A percentile compares a stretch with the other conserved stretches of the same genome.
Conservation (phyloP, 441 rosid genomes). For the Pelargonium fulgidum region DNA sequence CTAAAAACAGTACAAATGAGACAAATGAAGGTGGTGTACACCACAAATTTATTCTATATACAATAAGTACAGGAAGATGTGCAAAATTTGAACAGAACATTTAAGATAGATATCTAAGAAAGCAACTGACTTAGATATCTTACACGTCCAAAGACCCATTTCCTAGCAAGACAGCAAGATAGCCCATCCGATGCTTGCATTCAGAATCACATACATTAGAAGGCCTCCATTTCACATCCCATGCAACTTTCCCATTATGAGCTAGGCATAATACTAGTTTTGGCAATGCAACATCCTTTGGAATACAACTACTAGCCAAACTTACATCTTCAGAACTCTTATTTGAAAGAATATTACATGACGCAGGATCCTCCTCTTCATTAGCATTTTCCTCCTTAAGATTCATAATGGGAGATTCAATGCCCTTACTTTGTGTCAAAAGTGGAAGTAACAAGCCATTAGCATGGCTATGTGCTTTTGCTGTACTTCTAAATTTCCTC, state of each 20-base stretch:
- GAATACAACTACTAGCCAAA: constrained; percentile 26
- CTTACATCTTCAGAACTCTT: constrained; percentile 22
- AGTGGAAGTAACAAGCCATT: constrained; percentile 22
- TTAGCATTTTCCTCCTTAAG: constrained; percentile 19
- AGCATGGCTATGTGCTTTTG: constrained; percentile 20
- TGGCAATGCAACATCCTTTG: constrained; percentile 52
- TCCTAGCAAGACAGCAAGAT: constrained; percentile 84
- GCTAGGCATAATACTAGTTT: constrained; percentile 74
- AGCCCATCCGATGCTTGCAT: constrained; percentile 66
- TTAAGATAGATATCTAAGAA: neutral
- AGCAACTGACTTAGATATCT: constrained; percentile 32
- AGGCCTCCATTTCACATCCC: constrained; percentile 94
- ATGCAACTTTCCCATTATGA: constrained; percentile 85
- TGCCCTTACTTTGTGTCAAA: constrained; percentile 30
- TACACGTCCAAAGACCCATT: constrained; percentile 93
- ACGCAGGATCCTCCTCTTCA: constrained; percentile 15
- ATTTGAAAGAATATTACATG: constrained; percentile 20
- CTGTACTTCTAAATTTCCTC: constrained; percentile 29
- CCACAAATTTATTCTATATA: too few species aligned
- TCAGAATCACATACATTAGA: constrained; percentile 30
- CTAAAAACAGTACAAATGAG: too few species aligned
- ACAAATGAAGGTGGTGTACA: too few species aligned
- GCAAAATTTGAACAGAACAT: too few species aligned
- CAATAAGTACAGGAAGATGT: too few species aligned
- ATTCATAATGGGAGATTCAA: constrained; percentile 25